Base-by-base conservation (phyloP, 257 asterid genomes). In the Coffea eugenioides region DNA sequence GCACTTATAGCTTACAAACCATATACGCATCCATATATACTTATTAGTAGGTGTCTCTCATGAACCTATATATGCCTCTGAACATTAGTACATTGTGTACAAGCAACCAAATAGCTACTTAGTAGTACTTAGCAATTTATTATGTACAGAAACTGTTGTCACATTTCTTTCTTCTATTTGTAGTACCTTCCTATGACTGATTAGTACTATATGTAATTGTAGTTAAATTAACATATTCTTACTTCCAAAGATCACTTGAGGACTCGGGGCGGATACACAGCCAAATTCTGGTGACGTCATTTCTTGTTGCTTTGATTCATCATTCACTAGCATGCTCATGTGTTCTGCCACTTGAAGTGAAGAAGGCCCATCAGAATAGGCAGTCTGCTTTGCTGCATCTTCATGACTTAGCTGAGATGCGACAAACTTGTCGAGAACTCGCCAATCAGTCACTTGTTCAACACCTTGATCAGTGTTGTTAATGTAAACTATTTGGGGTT, bases 401-500 rank as follows among this genome's bases (percentile, higher is more conserved):
- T 84, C 88, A 6, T 88, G 90, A 52, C 92, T 89, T 7, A 91
- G 80, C 81, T 91, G 93, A 81, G 91, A 88, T 3, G 96, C 96
- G 25, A 91, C 93, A 59, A 91, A 84, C 82, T 90, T 91, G 71
- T 91, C 93, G 16, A 91, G 92, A 62, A 89, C 89, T 23, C 96
- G 87, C 96, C 96, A 91, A 57, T 91, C 96, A 0, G 93, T 89
- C 74, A 89, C 86, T 69, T 88, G 90, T 43, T 89, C 86, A 48
- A 59, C 80, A 16, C 62, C 82, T 69, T 86, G 88, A 43, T 84
- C 82, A 46, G 76, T 66, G 69, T 34, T 56, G 76, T 69, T 57
- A 67, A 21, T 62, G 25, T 31, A 81, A 18, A 77, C 5, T 11
- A 74, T 74, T 71, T 62, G 73, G 1, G 61, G 68, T 4, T 61